These are phyloP conservation scores for Calocera cornea DNA, from an alignment of 768 basidiomycete species.

Conservation along the genomic window DNA sequence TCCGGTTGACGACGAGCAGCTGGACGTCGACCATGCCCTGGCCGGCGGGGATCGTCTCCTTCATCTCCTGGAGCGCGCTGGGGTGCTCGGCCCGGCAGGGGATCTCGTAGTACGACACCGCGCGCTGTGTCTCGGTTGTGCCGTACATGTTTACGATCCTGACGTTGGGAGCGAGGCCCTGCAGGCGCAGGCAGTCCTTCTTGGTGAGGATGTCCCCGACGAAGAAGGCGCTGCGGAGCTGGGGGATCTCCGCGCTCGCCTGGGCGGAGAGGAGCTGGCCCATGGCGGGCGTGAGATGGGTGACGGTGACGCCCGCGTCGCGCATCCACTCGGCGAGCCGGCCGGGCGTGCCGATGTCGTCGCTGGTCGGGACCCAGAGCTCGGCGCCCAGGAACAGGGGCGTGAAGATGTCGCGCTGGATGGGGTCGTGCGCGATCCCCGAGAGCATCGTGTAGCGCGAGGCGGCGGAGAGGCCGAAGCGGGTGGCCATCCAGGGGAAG, in stretches of 20 bases:
- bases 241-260: conserved; percentile 67
- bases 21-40: conserved; percentile 97
- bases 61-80: conserved; percentile 84
- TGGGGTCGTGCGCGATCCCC: conserved; percentile 97
- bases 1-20: conserved; percentile 86
- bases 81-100: conserved; percentile 70
- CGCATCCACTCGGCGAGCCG: conserved; percentile 98
- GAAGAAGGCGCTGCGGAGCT: conserved; percentile 85
- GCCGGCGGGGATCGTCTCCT: conserved; percentile 96
- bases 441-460: conserved; percentile 97
- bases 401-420: conserved; percentile 98
- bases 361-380: conserved; percentile 88
- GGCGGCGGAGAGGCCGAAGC: conserved; percentile 56
- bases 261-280: conserved; percentile 92
- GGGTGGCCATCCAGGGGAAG: conserved; percentile 97
- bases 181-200: conserved; percentile 88
- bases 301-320: conserved; percentile 76
- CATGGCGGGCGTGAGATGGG: conserved; percentile 97
- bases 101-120: conserved; percentile 92
- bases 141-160: conserved; percentile 99
- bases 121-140: conserved; percentile 97
- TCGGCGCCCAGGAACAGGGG: conserved; percentile 94
- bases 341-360: conserved; percentile 94
- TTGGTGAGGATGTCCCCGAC: conserved; percentile 99
- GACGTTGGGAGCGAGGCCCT: conserved; percentile 82